These are phyloP conservation scores for Solanum hybrid DNA, from an alignment of 305 asterid species.

Conservation along the genomic window DNA sequence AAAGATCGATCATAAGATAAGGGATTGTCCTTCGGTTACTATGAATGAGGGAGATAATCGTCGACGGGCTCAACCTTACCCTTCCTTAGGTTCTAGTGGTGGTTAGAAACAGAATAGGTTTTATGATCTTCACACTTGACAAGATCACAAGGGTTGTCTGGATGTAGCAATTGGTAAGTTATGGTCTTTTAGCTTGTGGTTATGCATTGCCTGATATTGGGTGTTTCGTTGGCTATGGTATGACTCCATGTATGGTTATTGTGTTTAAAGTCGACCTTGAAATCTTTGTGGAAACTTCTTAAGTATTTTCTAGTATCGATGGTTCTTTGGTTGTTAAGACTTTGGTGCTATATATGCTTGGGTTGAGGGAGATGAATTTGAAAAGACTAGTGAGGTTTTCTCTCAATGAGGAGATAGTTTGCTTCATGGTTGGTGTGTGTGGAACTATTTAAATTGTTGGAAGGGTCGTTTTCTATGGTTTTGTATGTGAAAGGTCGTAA, in stretches of 20 bases:
- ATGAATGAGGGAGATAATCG: background rate
- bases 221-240: background rate
- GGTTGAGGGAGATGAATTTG: background rate
- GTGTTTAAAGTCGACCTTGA: background rate
- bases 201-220: background rate
- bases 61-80: background rate
- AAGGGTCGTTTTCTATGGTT: background rate
- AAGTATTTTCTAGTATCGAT: background rate
- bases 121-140: background rate
- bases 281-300: background rate
- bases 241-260: background rate
- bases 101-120: background rate
- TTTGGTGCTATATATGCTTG: background rate
- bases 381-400: background rate
- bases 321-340: background rate
- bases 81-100: background rate
- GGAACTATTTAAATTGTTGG: background rate
- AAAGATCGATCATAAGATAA: background rate
- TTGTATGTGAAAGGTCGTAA: background rate
- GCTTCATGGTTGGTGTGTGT: background rate
- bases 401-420: background rate
- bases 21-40: background rate
- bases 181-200: background rate
- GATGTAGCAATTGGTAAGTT: background rate
- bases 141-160: background rate